phyloP scores from a whole-genome alignment of 106 monocot genomes.

The Dendrobium catenatum region DNA sequence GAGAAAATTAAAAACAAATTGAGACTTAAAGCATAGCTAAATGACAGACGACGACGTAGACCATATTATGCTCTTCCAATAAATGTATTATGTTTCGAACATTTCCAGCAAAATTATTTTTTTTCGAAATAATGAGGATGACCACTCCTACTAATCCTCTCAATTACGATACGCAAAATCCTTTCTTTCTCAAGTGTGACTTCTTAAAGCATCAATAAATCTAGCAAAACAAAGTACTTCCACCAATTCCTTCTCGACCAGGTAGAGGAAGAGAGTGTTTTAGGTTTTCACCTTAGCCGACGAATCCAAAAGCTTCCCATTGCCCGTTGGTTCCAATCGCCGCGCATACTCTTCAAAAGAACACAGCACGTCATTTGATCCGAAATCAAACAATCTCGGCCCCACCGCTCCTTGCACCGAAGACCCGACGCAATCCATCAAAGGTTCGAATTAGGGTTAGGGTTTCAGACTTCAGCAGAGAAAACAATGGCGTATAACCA shows the following conservation, averaged over 20 bases:
- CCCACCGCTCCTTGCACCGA: neutral
- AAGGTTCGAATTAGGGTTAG: neutral
- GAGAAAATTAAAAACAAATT: neutral
- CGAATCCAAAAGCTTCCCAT: constrained; percentile 29
- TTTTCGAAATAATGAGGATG: neutral
- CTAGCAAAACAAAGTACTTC: neutral
- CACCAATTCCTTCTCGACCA: neutral
- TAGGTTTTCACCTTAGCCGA: constrained; percentile 27
- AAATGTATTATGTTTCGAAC: neutral
- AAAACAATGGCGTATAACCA: neutral
- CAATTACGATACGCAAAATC: neutral
- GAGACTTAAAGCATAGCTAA: neutral
- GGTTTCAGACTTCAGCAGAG: neutral
- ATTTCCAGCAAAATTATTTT: neutral
- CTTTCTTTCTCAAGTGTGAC: neutral
- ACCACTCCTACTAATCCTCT: neutral
- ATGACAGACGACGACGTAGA: neutral
- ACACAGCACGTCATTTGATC: constrained; percentile 56
- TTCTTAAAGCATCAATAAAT: neutral
- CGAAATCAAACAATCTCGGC: constrained; percentile 43
- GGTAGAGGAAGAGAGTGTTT: neutral
- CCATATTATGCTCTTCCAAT: neutral
- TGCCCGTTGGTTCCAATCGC: constrained; percentile 9
- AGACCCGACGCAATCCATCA: neutral
- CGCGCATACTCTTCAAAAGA: constrained; percentile 43